Conservation (phyloP, 768 basidiomycete species). For the Lactarius akahatsu region DNA sequence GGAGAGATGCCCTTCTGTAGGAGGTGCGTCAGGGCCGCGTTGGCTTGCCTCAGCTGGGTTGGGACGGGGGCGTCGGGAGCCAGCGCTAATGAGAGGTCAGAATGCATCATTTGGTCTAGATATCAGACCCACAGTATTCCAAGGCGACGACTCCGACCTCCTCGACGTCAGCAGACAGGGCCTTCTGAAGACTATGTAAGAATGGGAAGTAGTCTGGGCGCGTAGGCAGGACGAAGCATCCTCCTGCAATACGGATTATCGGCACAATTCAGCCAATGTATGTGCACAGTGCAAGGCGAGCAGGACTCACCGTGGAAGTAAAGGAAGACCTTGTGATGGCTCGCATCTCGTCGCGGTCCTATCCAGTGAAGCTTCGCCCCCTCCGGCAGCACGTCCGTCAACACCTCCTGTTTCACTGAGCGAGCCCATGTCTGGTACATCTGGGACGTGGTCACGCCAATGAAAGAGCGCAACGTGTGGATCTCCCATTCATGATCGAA, state of each 20-base stretch:
- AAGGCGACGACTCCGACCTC: constrained; percentile 10
- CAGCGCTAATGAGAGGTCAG: background rate
- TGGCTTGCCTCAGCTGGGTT: constrained; percentile 29
- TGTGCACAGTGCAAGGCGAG: background rate
- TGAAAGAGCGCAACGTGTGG: constrained; percentile 2
- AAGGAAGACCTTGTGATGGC: constrained; percentile 6
- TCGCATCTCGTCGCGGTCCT: constrained; percentile 15
- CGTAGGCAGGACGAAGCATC: background rate
- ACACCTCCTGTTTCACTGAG: constrained; percentile 1
- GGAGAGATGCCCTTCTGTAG: constrained; percentile 27
- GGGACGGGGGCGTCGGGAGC: constrained; percentile 23
- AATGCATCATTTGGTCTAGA: background rate
- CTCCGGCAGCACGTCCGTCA: constrained; percentile 10
- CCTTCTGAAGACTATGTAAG: background rate
- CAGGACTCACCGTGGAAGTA: constrained; percentile 5
- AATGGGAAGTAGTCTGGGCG: constrained; percentile 4
- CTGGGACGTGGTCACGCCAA: constrained; percentile 9
- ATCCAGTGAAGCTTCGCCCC: constrained; percentile 20
- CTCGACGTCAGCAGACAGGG: background rate
- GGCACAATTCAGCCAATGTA: background rate
- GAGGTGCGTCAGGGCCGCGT: constrained; percentile 22
- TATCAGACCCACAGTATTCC: constrained; percentile 13
- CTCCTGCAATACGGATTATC: constrained; percentile 4
- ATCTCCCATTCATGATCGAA: constrained; percentile 5
- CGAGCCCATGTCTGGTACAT: constrained; percentile 6